These are phyloP conservation scores for Darksidea phi DNA, from an alignment of 495 filamentous ascomycete species.

Conservation along the genomic window DNA sequence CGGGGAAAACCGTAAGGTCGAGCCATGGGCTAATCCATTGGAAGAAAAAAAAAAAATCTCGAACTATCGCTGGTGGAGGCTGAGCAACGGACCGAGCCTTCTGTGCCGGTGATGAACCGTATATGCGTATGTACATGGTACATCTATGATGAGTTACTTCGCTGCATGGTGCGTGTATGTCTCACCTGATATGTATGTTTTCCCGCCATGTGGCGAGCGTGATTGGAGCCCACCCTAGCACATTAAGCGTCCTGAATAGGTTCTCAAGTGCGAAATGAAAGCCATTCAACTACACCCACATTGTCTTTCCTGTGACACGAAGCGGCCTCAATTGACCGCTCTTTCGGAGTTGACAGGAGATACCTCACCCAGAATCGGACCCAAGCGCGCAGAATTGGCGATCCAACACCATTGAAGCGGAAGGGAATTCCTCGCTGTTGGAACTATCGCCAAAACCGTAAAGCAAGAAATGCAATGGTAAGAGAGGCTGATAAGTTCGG, in stretches of 20 bases:
- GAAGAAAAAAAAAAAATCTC: neutral
- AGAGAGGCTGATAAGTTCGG: conserved; percentile 1
- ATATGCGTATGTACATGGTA: neutral
- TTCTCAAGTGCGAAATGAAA: neutral
- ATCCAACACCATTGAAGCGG: conserved; percentile 9
- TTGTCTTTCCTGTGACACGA: neutral
- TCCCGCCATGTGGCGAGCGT: neutral
- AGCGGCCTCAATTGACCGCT: conserved; percentile 19
- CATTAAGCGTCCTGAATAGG: neutral
- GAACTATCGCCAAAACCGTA: neutral
- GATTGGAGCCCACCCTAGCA: neutral
- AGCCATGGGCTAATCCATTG: neutral
- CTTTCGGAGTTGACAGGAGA: conserved; percentile 26
- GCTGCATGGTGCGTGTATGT: neutral
- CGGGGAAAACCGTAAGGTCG: neutral
- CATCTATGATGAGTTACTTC: neutral
- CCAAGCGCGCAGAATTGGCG: conserved; percentile 5
- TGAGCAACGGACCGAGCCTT: neutral
- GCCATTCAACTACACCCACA: neutral
- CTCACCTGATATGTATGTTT: neutral
- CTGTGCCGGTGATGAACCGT: neutral
- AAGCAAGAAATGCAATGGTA: neutral
- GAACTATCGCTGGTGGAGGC: neutral
- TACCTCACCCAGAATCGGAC: neutral
- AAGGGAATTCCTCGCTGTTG: neutral